Base-by-base conservation (phyloP, 2,329 filamentous ascomycete species). In the Phialocephala subalpina region DNA sequence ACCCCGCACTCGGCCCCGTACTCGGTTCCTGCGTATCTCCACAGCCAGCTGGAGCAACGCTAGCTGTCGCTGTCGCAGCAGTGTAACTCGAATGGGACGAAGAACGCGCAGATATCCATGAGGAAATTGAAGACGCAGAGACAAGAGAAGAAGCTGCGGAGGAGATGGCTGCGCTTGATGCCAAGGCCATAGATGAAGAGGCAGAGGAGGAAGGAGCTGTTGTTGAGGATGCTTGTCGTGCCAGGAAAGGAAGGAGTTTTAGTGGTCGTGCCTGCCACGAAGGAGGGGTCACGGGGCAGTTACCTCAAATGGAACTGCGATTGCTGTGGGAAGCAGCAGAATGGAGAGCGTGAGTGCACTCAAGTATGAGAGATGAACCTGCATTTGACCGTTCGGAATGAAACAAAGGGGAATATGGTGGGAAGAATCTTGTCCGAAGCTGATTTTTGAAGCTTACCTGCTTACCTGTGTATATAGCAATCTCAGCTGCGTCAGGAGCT, bases 71-170 rank as follows among this genome's bases (percentile, higher is more conserved):
- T n/a, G 45, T 49, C n/a, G 45, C 45, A 1, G 45, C 45, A 1
- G 45, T 49, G 11, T 49, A 49, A 6, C 18, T 20, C 11, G n/a
- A 22, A 22, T 25, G n/a, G 1, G 45, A 2, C 6, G 18, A 22
- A 7, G 45, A 49, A 7, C 45, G 22, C 2, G 45, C 22, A 7
- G 38, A 5, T 42, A 42, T 4, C 5, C 5, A 42, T 14, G 38
- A 42, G 38, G 45, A 22, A n/a, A 22, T n/a, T 5, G 45, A 49
- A 12, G 45, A 49, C 2, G 45, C 45, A n/a, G 45, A 49, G 1
- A 49, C n/a, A n/a, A 49, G 45, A 4, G n/a, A 49, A 7, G 45
- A 49, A 11, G 45, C n/a, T 49, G n/a, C 45, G n/a, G 45, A 49
- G 20, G 42, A 22, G 45, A 45, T 45, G 6, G 6, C n/a, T 5